phyloP scores from a whole-genome alignment of 352 stramenopile genomes.

The Stephanocyclus meneghinianus region DNA sequence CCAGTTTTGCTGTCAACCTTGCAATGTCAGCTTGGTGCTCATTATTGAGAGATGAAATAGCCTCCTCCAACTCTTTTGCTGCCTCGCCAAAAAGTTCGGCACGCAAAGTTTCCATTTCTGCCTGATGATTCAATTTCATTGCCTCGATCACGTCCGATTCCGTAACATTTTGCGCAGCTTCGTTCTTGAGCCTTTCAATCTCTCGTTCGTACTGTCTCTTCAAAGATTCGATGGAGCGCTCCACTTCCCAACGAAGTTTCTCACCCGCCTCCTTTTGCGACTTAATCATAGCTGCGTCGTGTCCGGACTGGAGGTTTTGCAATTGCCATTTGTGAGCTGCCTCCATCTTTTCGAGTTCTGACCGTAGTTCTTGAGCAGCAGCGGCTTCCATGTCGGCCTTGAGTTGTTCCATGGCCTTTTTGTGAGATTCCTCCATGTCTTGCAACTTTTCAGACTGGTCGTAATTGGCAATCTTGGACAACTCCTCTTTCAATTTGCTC shows the following conservation, averaged over 20 bases:
- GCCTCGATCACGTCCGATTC: constrained; percentile 6
- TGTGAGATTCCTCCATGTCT: constrained; percentile 3
- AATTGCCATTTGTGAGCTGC: constrained; percentile 8
- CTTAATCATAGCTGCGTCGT: not conserved
- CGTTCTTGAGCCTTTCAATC: constrained; percentile 3
- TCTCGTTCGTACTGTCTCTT: constrained; percentile 11
- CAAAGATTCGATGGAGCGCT: constrained; percentile 1
- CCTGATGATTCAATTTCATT: constrained; percentile 12
- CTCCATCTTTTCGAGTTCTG: constrained; percentile 11
- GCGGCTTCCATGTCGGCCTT: constrained; percentile 13
- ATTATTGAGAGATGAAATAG: constrained; percentile 27
- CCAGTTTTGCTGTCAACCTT: constrained; percentile 15
- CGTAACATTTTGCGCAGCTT: not conserved
- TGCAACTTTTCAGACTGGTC: constrained; percentile 11
- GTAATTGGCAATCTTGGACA: not conserved
- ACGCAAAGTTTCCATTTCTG: constrained; percentile 9
- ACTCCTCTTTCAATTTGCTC: constrained; percentile 6
- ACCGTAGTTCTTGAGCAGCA: constrained; percentile 7
- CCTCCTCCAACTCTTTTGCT: constrained; percentile 8
- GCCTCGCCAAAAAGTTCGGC: constrained; percentile 9
- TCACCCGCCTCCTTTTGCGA: constrained; percentile 11
- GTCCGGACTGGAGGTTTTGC: constrained; percentile 5
- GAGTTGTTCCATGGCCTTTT: constrained; percentile 16
- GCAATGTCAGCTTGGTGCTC: constrained; percentile 31
- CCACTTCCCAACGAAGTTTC: not conserved